Base-by-base conservation (phyloP, 345 rosid genomes). In the Ceriops zippeliana region DNA sequence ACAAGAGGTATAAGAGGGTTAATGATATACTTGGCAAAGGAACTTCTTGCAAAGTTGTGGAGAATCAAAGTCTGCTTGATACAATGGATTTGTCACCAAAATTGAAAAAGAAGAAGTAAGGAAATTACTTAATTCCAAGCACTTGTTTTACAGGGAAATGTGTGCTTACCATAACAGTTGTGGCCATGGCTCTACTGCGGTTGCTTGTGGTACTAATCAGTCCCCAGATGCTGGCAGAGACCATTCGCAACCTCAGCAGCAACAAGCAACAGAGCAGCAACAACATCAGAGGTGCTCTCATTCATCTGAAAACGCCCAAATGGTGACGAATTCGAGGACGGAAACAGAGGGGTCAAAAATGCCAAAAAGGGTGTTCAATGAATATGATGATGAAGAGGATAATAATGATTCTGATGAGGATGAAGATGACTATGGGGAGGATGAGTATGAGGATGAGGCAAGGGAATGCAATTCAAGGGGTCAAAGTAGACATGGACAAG, bases 1-100 rank as follows among this genome's bases (percentile, higher is more conserved):
- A 95, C 76, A 95, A 95, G 83, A 87, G 99, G 84, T 95, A 89
- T 58, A 95, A 95, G 75, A 89, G 99, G 79, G 99, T 95, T 32
- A 95, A 91, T 69, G 99, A 95, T 22, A 91, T 95, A 13, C 87
- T 95, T 2, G 99, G 99, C 1, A 90, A 75, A 72, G 99, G 99
- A 13, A 89, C 88, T 0, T 96, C 99, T 60, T 95, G 99, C 78
- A 73, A 75, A 27, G 99, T 95, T 49, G 99, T 95, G 65, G 99
- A 95, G 91, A 87, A 92, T 75, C 97, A 90, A 61, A 79, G 78
- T 17, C 76, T 95, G 86, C 84, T 95, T 7, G 98, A 87, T 13
- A 72, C 81, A 0, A 95, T 95, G 99, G 96, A 90, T 68, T 65
- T 95, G 69, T 47, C 84, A 1, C 84, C 87, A 0, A 95, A 89